Evolutionary conservation across 352 stramenopile species (phyloP), one percentile per base, ranked within the genome.

Genomic region (Pythium apleroticum): DNA sequence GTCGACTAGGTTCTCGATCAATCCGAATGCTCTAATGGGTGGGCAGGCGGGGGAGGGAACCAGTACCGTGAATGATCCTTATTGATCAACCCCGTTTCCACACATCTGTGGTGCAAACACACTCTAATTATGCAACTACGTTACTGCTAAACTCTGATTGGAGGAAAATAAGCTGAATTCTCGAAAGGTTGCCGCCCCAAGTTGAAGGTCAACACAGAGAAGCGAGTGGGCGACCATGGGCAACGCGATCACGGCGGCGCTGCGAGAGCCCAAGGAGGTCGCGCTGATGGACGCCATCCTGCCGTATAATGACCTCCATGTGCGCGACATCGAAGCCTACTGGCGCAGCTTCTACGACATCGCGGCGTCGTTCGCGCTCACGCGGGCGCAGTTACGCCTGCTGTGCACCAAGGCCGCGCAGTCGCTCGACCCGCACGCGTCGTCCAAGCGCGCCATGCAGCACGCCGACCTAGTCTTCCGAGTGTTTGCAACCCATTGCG

Each of bases 341-440:
- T 96, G 87, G 87, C 82, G 82, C 37, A 86, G 72, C 56, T 96
- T 96, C 69, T 96, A 91, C 65, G 84, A 93, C 65, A 79, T 81
- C 60, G 84, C 84, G 15, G 74, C 75, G 63, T 87, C 76, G 19
- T 94, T 94, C 24, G 84, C 80, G 49, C 73, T 94, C 39, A 79
- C 81, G 15, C 80, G 73, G 35, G 65, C 59, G 22, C 72, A 94
- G 52, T 69, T 96, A 27, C 80, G 76, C 3, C 66, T 74, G 35
- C 86, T 93, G 20, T 91, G 80, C 74, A 86, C 74, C 46, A 78
- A 77, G 27, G 72, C 84, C 0, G 70, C 76, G 35, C 67, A 50
- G 27, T 65, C 69, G 30, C 69, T 84, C 35, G 73, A 77, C 46
- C 69, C 65, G 30, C 76, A 82, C 28, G 67, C 64, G 12, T 88